Evolutionary conservation across 2,329 filamentous ascomycete genomes (phyloP), one percentile per base, ranked within the genome.

Genomic region (Penicillium sp.): DNA sequence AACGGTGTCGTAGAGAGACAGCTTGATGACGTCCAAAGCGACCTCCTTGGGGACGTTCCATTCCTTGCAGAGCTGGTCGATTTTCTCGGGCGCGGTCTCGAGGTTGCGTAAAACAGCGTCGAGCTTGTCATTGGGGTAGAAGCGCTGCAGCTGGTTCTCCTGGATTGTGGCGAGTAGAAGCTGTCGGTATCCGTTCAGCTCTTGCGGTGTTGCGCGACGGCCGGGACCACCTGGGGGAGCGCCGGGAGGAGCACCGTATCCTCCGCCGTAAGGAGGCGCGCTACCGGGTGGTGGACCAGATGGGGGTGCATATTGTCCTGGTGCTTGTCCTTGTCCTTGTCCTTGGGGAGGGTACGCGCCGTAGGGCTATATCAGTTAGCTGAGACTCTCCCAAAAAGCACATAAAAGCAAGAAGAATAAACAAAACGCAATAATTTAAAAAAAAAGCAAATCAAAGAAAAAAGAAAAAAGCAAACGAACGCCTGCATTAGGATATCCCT

Each of bases 11-110:
- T 83, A 87, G 24, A 87, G 71, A 3, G 81, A 77, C 24, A 87
- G 75, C 66, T 85, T 83, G 65, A 85, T 81, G 57, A 86, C 79
- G 66, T 86, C 84, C 55, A 80, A 83, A 47, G 81, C 84, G 57
- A 86, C 80, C 69, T 86, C 84, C 60, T 77, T 77, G 7, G 78
- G 78, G 49, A 86, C 76, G 56, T 76, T 74, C 80, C 83, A 85
- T 61, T 81, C 76, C 59, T 79, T 74, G 56, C 81, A 82, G 47
- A 86, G 71, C 59, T 78, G 78, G 59, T 80, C 79, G 61, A 86
- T 75, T 65, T 82, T 79, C 51, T 50, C 61, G 0, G 71, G 71
- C 3, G 68, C 71, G 12, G 61, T 65, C 55, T 64, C 66, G n/a
- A 74, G 64, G 1, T 55, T 56, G 47, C 71, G 68, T 4, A 74